phyloP scores from a whole-genome alignment of 2,329 filamentous ascomycete species.

The Fusarium protoensiforme region DNA sequence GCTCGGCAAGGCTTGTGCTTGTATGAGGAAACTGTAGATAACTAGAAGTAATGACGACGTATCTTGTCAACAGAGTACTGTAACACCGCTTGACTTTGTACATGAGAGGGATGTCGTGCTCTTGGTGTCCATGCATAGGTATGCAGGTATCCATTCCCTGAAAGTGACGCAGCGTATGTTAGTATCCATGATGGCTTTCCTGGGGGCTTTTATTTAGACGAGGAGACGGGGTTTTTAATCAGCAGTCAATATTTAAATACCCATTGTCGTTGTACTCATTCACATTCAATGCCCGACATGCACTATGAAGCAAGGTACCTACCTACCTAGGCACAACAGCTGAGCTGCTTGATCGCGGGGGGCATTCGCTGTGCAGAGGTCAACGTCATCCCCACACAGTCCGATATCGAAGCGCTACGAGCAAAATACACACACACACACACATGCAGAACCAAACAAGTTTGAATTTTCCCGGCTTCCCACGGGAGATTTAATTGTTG shows the following conservation, averaged over 20 bases:
- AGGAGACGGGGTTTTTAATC: not conserved
- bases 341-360: not conserved
- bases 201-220: not conserved
- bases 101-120: not conserved
- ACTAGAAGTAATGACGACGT: constrained; percentile 16
- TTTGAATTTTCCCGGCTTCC: constrained; percentile 39
- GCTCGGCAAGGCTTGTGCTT: constrained; percentile 4
- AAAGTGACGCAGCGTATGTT: not conserved
- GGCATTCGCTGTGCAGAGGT: not conserved
- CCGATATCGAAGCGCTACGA: constrained; percentile 8
- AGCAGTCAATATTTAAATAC: not conserved
- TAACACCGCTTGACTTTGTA: not conserved
- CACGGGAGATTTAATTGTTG: constrained; percentile 1
- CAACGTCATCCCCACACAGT: constrained; percentile 20
- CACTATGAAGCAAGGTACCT: not conserved
- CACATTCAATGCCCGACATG: not conserved
- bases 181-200: not conserved
- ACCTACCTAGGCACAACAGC: not conserved
- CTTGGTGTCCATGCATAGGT: not conserved
- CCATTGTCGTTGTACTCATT: not conserved
- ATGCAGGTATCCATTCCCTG: not conserved
- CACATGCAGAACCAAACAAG: constrained; percentile 5
- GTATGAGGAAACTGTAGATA: constrained; percentile 7
- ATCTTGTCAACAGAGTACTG: not conserved
- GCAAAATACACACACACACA: not conserved